Base-by-base conservation (phyloP, 371 early-diverging fungal species). In the Mucor circinelloides region DNA sequence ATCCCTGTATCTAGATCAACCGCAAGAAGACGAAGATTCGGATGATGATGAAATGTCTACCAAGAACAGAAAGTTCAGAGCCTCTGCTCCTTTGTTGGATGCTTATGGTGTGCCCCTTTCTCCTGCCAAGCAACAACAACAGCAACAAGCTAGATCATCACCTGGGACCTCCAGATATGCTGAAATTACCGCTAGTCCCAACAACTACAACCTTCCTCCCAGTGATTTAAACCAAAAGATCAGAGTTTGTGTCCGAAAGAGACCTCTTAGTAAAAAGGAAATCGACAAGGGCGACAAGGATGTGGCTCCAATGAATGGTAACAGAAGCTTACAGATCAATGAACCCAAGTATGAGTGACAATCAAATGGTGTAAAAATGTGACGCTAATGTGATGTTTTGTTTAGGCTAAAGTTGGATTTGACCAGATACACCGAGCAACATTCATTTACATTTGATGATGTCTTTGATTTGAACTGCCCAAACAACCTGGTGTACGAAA, bases 391-490 rank as follows among this genome's bases (percentile, higher is more conserved):
- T 40, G 40, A 40, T 40, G 17, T 5, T 40, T 40, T 40, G 48
- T n/a, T 0, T 69, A 93, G 91, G 68, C 85, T 89, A 15, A 97
- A 97, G 69, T 91, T 97, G 13, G 98, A 98, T 78, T 78, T 98
- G 84, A 96, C 97, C 54, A 92, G 90, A 71, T 98, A 92, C 73
- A 91, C 93, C 40, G 98, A 97, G 65, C 89, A 94, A 67, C 98
- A 98, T 82, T 79, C 83, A 40, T 99, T 97, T 76, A 79, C 84
- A 0, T 98, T 98, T 88, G 98, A 99, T 81, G 94, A 95, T 74
- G 97, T 94, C 12, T 97, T 97, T 86, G 95, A 93, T 60, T 80
- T 81, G 27, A 79, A 87, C 66, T 81, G 87, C 27, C 86, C 79
- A 57, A 98, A 98, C 72, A 91, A 91, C 57, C 88, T 94, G 48